Conservation (phyloP, 345 rosid species). For the Heritiera littoralis region DNA sequence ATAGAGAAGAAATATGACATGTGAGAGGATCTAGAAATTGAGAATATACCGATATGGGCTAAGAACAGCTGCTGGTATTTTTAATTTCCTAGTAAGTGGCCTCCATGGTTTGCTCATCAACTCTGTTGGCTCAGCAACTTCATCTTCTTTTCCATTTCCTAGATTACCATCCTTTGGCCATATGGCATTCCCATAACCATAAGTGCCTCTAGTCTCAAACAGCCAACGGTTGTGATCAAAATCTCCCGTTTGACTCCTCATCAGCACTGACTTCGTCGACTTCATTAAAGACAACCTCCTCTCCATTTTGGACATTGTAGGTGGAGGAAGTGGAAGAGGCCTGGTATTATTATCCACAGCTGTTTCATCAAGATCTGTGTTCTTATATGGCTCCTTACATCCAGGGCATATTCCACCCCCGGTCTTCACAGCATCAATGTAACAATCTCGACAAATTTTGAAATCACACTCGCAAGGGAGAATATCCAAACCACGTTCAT, state of each 20-base stretch:
- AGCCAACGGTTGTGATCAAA: conserved; percentile 95
- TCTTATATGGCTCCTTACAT: conserved; percentile 84
- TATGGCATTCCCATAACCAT: conserved; percentile 96
- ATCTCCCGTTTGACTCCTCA: conserved; percentile 97
- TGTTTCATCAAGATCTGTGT: conserved; percentile 67
- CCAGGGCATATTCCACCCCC: conserved; percentile 91
- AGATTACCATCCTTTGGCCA: conserved; percentile 93
- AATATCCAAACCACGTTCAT: conserved; percentile 82
- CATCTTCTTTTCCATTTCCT: conserved; percentile 65
- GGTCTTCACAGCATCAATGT: conserved; percentile 82
- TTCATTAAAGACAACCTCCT: conserved; percentile 94
- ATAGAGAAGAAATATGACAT: conserved; percentile 12
- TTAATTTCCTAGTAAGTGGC: conserved; percentile 88
- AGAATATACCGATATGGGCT: conserved; percentile 84
- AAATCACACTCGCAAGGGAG: conserved; percentile 98
- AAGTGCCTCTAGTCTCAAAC: conserved; percentile 87
- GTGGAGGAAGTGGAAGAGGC: conserved; percentile 68
- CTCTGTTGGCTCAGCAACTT: conserved; percentile 60
- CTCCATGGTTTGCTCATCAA: conserved; percentile 93
- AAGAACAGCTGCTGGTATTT: conserved; percentile 89
- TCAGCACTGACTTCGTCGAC: conserved; percentile 72
- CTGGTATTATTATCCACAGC: conserved; percentile 52
- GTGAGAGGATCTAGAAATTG: background rate
- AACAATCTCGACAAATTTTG: conserved; percentile 91
- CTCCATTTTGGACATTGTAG: conserved; percentile 77